Percentiles rank a stretch among this genome's conserved stretches.
These are phyloP conservation scores for Omphalotus guepiniiformis DNA, from an alignment of 768 basidiomycete species.

Conservation along the genomic window DNA sequence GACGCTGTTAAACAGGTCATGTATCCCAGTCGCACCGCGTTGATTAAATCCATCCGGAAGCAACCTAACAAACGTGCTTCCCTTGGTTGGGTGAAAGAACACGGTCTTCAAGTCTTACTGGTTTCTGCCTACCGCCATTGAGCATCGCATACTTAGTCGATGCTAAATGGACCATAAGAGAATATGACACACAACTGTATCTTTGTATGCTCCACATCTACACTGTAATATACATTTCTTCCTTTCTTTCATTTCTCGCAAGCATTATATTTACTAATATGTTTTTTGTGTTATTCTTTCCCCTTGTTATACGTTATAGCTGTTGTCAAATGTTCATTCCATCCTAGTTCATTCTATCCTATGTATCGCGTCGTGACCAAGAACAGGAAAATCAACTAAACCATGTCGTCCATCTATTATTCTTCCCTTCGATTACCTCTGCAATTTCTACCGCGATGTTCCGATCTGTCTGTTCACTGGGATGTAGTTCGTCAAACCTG, in stretches of 20 bases:
- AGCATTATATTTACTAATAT: neutral
- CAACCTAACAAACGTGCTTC: slow-evolving; percentile 25
- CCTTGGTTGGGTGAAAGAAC: slow-evolving; percentile 40
- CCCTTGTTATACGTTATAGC: neutral
- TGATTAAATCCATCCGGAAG: slow-evolving; percentile 54
- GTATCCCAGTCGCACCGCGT: slow-evolving; percentile 56
- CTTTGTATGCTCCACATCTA: neutral
- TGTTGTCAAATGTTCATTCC: neutral
- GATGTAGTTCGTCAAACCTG: slow-evolving; percentile 43
- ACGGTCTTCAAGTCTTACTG: slow-evolving; percentile 33
- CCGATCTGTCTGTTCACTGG: slow-evolving; percentile 40
- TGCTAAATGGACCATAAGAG: neutral
- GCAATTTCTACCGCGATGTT: slow-evolving; percentile 41
- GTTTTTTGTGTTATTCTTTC: no score
- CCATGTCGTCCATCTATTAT: slow-evolving; percentile 38
- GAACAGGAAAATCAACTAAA: slow-evolving; percentile 32
- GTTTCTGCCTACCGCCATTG: slow-evolving; percentile 28
- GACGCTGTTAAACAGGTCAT: slow-evolving; percentile 56
- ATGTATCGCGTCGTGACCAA: no score
- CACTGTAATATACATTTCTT: neutral
- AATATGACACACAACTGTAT: neutral
- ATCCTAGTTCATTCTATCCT: neutral
- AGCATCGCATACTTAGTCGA: neutral
- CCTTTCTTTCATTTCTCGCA: no score
- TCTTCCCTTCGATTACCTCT: slow-evolving; percentile 31